These are phyloP conservation scores for Cladophialophora chaetospira DNA, from an alignment of 2,329 filamentous ascomycete genomes.

Conservation along the genomic window DNA sequence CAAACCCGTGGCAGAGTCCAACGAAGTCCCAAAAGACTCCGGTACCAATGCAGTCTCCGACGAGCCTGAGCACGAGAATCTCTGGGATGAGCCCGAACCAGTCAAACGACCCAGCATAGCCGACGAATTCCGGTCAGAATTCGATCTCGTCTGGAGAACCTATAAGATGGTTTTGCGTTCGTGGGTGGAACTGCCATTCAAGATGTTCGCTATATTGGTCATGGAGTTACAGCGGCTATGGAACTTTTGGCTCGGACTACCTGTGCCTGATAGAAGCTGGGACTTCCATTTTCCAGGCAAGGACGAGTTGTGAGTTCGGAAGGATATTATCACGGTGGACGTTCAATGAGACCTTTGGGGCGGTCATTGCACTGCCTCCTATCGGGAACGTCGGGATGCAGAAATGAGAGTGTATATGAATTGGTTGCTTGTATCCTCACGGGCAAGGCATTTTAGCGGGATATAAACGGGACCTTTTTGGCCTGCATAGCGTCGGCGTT, in stretches of 20 bases:
- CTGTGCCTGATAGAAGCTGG: conserved; percentile 60
- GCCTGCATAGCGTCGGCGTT: conserved; percentile 27
- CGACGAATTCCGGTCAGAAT: conserved; percentile 66
- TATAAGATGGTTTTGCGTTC: conserved; percentile 66
- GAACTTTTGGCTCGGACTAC: conserved; percentile 65
- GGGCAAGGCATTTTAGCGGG: not conserved
- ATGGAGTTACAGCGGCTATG: conserved; percentile 59
- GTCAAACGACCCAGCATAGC: conserved; percentile 44
- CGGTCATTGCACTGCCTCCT: too few relatives aligned
- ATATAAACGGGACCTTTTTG: too few relatives aligned
- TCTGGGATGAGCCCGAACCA: conserved; percentile 35
- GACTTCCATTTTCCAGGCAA: conserved; percentile 49
- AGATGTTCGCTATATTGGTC: conserved; percentile 62
- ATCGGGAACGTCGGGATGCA: too few relatives aligned
- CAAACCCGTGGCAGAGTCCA: not conserved
- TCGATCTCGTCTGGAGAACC: conserved; percentile 62
- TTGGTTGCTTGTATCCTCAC: not conserved
- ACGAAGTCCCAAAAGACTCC: not conserved
- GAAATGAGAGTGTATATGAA: too few relatives aligned
- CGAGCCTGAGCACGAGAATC: not conserved
- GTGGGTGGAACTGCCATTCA: conserved; percentile 70
- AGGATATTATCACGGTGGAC: too few relatives aligned
- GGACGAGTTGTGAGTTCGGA: conserved; percentile 45
- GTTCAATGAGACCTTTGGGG: too few relatives aligned
- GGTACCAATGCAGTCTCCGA: not conserved